Percentiles rank a stretch among this genome's conserved stretches.
Evolutionary conservation across 805 yeast genomes (phyloP).

Genomic region (Teunomyces panamensis): DNA sequence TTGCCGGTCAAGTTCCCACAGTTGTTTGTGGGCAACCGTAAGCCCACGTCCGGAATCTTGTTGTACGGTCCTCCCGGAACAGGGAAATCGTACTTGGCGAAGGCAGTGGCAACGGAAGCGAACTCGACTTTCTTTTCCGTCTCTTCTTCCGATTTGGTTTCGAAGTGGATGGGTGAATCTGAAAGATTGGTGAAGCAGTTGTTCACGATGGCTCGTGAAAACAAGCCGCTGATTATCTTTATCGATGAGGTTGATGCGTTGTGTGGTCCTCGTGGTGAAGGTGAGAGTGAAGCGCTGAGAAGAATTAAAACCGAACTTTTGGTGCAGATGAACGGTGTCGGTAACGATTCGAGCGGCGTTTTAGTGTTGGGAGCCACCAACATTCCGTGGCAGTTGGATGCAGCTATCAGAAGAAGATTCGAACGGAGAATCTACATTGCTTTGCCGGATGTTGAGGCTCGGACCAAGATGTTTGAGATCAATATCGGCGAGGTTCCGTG

Average conservation of each 20-base stretch:
- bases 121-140: constrained; percentile 95
- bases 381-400: constrained; percentile 98
- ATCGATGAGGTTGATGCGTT: constrained; percentile 98
- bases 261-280: constrained; percentile 98
- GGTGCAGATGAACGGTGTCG: constrained; percentile 99
- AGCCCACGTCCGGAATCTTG: constrained; percentile 87
- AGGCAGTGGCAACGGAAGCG: constrained; percentile 98
- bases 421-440: constrained; percentile 94
- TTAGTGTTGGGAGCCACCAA: constrained; percentile 95
- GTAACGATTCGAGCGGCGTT: constrained; percentile 90
- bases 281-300: constrained; percentile 94
- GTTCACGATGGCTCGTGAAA: constrained; percentile 94
- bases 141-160: constrained; percentile 91
- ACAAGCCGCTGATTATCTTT: constrained; percentile 91
- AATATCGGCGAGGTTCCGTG: constrained; percentile 92
- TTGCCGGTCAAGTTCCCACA: constrained; percentile 96
- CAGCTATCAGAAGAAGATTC: constrained; percentile 95
- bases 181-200: constrained; percentile 94
- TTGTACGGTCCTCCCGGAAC: constrained; percentile 87
- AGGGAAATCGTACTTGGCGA: constrained; percentile 94
- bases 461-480: constrained; percentile 90
- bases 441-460: constrained; percentile 88
- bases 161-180: constrained; percentile 99
- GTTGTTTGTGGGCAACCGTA: constrained; percentile 88
- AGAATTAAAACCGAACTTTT: constrained; percentile 93